A percentile compares a stretch with the other conserved stretches of the same genome.
These are phyloP conservation scores for Pholiota molesta DNA, from an alignment of 768 basidiomycete genomes.

Conservation along the genomic window DNA sequence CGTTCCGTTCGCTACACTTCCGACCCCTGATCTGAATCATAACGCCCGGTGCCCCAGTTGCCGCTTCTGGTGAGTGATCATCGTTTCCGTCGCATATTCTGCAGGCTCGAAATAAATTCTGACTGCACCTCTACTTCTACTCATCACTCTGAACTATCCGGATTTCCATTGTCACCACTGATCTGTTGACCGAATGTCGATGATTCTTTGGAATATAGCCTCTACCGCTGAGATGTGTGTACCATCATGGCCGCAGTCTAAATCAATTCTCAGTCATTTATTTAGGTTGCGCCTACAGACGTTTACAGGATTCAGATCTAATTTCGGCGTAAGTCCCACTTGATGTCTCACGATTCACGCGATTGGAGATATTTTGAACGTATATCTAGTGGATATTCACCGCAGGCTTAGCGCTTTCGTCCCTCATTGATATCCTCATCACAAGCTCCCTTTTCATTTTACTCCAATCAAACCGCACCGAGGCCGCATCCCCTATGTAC, in stretches of 20 bases:
- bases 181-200: too few relatives aligned
- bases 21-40: too few relatives aligned
- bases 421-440: constrained; percentile 51
- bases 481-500: constrained; percentile 18
- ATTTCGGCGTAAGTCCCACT: constrained; percentile 23
- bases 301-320: constrained; percentile 19
- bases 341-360: background rate
- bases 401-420: constrained; percentile 52
- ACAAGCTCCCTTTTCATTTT: constrained; percentile 47
- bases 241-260: too few relatives aligned
- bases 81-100: background rate
- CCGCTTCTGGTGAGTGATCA: constrained; percentile 31
- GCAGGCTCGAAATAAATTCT: too few relatives aligned
- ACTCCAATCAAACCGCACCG: constrained; percentile 40
- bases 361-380: background rate
- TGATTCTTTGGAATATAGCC: constrained; percentile 13
- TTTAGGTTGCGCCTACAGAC: constrained; percentile 26
- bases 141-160: too few relatives aligned
- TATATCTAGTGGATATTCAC: constrained; percentile 54
- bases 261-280: too few relatives aligned
- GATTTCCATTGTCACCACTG: too few relatives aligned
- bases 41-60: constrained; percentile 16
- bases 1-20: background rate
- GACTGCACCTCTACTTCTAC: too few relatives aligned
- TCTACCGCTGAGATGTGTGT: constrained; percentile 35